Evolutionary conservation across 768 basidiomycete species (phyloP), one percentile per base, ranked within the genome.

Genomic region (Hypholoma sublateritium): DNA sequence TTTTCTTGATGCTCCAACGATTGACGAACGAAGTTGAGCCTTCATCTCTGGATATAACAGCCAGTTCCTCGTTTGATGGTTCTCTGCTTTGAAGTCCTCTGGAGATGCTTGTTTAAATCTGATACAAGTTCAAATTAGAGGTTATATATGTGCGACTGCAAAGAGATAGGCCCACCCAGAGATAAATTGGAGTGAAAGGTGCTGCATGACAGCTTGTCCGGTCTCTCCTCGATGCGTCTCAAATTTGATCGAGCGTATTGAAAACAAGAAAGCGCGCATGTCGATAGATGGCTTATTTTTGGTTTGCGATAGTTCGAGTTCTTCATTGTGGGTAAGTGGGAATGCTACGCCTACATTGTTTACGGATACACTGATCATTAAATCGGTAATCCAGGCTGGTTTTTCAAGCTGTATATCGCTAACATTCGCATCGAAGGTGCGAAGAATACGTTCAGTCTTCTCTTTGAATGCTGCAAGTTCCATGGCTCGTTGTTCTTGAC

Each of bases 311-410:
- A 84, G 63, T 53, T 80, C 82, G 7, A 89, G 72, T 24, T 83
- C 80, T 59, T 80, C 78, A 53, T 85, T 81, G 52, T 86, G 77
- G 0, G 81, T 81, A 24, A 98, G 76, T 0, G 96, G 96, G 63
- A 98, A 92, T 5, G 93, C 95, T 3, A 94, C 82, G n/a, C 95
- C 95, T 35, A 98, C 78, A 62, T 88, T 85, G 25, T 77, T 74
- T 55, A 89, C 75, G 13, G 74, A 74, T 19, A 91, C 73, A 21
- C 77, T 72, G 60, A 90, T 74, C 53, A 75, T 74, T 59, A 85
- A 81, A 44, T 77, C 69, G 58, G 80, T 78, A 16, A 91, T 65
- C 85, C 85, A 87, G 5, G 82, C 74, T 0, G 75, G 65, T 25
- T 74, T 67, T 55, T 72, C 65, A 41, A 64, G 35, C 59, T 71